These are phyloP conservation scores for Apiospora hydei DNA, from an alignment of 2,329 filamentous ascomycete species.

Conservation along the genomic window DNA sequence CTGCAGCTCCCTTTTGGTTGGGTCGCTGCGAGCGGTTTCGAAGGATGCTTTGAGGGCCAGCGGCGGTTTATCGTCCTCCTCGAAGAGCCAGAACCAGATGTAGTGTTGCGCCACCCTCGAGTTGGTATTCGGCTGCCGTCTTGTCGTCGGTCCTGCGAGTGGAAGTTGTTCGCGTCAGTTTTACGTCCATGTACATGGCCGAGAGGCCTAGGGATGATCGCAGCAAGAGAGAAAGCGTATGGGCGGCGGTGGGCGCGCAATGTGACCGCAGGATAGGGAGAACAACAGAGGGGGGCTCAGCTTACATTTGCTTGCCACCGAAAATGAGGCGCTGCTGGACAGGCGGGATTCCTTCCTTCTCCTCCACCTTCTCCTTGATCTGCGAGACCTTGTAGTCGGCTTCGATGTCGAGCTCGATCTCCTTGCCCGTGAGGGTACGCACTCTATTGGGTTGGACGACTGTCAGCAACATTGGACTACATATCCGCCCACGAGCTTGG, in stretches of 20 bases:
- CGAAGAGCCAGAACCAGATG: constrained; percentile 95
- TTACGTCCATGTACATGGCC: background rate
- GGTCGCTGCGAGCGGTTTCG: background rate
- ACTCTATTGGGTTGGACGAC: constrained; percentile 66
- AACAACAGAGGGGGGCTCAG: background rate
- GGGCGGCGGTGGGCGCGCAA: background rate
- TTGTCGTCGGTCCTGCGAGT: constrained; percentile 86
- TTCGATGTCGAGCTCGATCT: constrained; percentile 98
- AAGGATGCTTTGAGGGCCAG: background rate
- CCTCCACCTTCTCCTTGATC: constrained; percentile 99
- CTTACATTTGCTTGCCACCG: constrained; percentile 95
- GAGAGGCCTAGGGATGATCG: background rate
- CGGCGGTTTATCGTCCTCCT: constrained; percentile 64
- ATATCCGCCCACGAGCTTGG: background rate
- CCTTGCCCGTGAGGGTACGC: constrained; percentile 95
- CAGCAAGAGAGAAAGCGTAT: background rate
- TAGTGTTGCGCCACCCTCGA: constrained; percentile 90
- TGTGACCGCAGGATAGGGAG: background rate
- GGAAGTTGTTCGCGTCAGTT: background rate
- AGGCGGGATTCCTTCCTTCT: constrained; percentile 98
- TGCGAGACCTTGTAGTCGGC: constrained; percentile 90
- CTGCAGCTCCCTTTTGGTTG: too few species aligned
- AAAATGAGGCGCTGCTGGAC: constrained; percentile 96
- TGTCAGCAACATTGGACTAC: background rate
- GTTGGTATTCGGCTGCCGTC: constrained; percentile 86